Conservation (phyloP, 768 basidiomycete genomes). For the Baorangia bicolor region DNA sequence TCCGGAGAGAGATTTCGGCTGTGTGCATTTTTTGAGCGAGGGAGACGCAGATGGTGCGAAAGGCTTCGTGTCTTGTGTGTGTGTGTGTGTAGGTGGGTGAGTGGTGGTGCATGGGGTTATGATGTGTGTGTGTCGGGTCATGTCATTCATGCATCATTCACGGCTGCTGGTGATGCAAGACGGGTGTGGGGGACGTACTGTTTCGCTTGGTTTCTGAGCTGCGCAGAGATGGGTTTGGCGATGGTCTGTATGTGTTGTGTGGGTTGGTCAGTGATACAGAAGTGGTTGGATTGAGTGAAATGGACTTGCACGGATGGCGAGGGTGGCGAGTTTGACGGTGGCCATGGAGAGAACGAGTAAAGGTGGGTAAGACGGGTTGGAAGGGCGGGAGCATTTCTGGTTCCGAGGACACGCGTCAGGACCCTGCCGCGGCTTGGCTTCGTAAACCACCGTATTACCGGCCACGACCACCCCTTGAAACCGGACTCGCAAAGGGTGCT, state of each 20-base stretch:
- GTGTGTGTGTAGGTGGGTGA: neutral
- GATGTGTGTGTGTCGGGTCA: neutral
- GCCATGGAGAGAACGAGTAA: slow-evolving; percentile 47
- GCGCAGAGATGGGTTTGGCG: slow-evolving; percentile 76
- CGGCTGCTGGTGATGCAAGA: neutral
- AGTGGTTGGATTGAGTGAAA: neutral
- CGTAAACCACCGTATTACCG: too few species aligned
- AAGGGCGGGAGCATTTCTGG: neutral
- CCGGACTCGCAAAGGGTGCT: too few species aligned
- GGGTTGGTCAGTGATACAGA: neutral
- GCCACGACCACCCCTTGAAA: too few species aligned
- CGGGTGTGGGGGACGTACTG: slow-evolving; percentile 51
- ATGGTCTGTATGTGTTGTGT: slow-evolving; percentile 52
- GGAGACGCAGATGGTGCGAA: slow-evolving; percentile 66
- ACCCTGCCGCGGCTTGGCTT: neutral
- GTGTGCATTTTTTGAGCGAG: slow-evolving; percentile 80
- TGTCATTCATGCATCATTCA: neutral
- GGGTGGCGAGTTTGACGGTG: slow-evolving; percentile 68
- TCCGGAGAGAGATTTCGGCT: slow-evolving; percentile 68
- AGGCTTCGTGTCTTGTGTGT: slow-evolving; percentile 60
- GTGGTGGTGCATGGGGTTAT: neutral
- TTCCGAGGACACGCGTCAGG: neutral
- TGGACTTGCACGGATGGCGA: slow-evolving; percentile 64
- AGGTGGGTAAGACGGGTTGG: neutral
- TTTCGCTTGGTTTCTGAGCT: slow-evolving; percentile 67